These are phyloP conservation scores for Eucalyptus dawsonii DNA, from an alignment of 345 rosid genomes.

Conservation along the genomic window DNA sequence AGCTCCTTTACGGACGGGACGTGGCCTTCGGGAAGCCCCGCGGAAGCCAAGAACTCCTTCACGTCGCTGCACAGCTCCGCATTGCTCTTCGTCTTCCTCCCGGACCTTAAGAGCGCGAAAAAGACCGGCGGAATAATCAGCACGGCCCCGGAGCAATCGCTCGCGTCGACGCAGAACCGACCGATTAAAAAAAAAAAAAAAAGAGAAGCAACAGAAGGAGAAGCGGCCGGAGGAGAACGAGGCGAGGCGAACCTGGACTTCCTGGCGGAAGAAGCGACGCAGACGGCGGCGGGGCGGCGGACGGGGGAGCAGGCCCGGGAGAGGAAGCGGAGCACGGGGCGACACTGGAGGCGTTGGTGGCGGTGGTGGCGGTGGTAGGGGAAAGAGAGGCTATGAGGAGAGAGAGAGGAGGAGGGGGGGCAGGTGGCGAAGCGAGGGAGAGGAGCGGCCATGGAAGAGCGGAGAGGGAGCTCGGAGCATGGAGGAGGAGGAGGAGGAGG, in stretches of 20 bases:
- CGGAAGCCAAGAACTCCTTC: constrained; percentile 41
- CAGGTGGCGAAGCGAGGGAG: constrained; percentile 6
- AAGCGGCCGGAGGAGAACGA: background rate
- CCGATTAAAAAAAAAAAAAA: background rate
- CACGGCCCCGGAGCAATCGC: background rate
- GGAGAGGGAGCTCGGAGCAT: constrained; percentile 7
- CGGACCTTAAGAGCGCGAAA: background rate
- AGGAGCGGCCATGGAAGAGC: constrained; percentile 32
- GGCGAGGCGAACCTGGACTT: background rate
- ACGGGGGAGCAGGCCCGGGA: background rate
- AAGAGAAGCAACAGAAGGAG: background rate
- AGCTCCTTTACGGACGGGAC: constrained; percentile 82
- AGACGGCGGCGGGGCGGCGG: background rate
- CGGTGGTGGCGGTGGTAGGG: background rate
- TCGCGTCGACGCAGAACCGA: background rate
- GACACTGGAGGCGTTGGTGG: background rate
- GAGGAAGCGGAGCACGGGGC: background rate
- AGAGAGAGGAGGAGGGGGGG: constrained; percentile 3
- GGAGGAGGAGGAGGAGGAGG: background rate
- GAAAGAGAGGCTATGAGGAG: constrained; percentile 9
- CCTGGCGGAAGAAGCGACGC: background rate
- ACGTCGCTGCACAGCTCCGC: constrained; percentile 63
- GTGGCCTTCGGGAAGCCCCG: constrained; percentile 57
- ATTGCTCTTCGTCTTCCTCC: constrained; percentile 56
- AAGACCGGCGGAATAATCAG: background rate